Evolutionary conservation across 2,329 filamentous ascomycete species (phyloP).

Genomic region (Xylariaceae sp.): DNA sequence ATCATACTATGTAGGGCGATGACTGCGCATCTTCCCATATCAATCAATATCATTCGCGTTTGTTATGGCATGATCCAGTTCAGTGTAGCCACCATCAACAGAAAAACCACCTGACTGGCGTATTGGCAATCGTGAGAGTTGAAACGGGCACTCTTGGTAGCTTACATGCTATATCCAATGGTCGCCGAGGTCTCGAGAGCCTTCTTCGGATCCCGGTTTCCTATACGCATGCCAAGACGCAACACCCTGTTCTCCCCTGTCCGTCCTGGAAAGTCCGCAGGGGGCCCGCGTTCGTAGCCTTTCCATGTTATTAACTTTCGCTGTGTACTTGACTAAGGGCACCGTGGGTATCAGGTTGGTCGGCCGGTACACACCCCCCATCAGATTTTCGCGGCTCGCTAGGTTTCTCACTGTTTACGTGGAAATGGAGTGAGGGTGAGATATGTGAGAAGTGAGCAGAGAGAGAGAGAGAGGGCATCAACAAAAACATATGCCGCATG

Average conservation of each 20-base stretch:
- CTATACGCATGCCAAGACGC: not conserved
- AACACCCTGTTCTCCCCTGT: constrained; percentile 2
- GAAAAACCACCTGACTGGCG: not conserved
- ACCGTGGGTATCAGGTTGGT: not conserved
- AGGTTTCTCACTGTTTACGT: too few relatives aligned
- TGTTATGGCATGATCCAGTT: not conserved
- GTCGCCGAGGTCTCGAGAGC: not conserved
- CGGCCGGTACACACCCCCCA: not conserved
- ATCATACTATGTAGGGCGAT: not conserved
- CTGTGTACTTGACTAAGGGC: not conserved
- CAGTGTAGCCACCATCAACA: not conserved
- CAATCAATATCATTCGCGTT: not conserved
- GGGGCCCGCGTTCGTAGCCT: not conserved
- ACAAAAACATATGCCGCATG: too few relatives aligned
- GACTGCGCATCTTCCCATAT: not conserved
- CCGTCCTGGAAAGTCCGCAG: not conserved
- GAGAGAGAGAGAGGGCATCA: too few relatives aligned
- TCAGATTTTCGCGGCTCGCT: too few relatives aligned
- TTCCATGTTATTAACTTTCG: constrained; percentile 10
- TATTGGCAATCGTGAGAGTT: not conserved
- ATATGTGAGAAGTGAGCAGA: too few relatives aligned
- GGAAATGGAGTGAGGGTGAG: too few relatives aligned
- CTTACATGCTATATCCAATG: not conserved
- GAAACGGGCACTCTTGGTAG: not conserved
- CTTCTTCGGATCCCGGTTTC: not conserved